phyloP scores from a whole-genome alignment of 139 green algal species.

The Tetradesmus obliquus region DNA sequence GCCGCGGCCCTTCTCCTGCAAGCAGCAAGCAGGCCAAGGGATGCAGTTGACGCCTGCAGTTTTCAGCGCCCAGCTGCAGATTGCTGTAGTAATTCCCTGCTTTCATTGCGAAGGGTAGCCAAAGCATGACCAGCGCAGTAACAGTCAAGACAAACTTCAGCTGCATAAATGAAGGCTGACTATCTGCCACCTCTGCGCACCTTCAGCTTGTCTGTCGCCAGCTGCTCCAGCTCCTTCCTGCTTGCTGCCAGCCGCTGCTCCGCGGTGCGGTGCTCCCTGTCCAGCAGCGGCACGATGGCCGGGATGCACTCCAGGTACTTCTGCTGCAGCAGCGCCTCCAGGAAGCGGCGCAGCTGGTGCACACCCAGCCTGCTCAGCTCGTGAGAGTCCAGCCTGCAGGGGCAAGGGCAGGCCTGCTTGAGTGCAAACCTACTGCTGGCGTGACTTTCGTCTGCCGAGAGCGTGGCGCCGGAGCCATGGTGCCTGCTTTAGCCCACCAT shows the following conservation, averaged over 20 bases:
- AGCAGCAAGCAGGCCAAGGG: neutral
- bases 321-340: slow-evolving; percentile 89
- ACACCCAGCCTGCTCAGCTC: slow-evolving; percentile 86
- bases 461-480: neutral
- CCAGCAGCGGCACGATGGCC: slow-evolving; percentile 91
- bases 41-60: no score
- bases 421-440: neutral
- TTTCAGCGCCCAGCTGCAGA: neutral
- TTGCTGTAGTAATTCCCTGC: no score
- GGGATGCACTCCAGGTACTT: slow-evolving; percentile 95
- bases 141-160: no score
- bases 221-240: slow-evolving; percentile 67
- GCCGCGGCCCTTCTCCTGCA: slow-evolving; percentile 79
- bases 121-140: no score
- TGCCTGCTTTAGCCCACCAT: no score
- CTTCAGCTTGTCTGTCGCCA: slow-evolving; percentile 76
- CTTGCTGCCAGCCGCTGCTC: slow-evolving; percentile 58
- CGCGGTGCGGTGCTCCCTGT: slow-evolving; percentile 85
- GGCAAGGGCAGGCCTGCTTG: neutral
- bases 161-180: no score
- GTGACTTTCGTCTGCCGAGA: neutral
- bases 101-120: no score
- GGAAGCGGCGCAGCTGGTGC: slow-evolving; percentile 86
- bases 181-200: no score
- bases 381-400: slow-evolving; percentile 58